A percentile compares a stretch with the other conserved stretches of the same genome.
Conservation (phyloP, 768 basidiomycete genomes). For the Hygrocybe coccinea region DNA sequence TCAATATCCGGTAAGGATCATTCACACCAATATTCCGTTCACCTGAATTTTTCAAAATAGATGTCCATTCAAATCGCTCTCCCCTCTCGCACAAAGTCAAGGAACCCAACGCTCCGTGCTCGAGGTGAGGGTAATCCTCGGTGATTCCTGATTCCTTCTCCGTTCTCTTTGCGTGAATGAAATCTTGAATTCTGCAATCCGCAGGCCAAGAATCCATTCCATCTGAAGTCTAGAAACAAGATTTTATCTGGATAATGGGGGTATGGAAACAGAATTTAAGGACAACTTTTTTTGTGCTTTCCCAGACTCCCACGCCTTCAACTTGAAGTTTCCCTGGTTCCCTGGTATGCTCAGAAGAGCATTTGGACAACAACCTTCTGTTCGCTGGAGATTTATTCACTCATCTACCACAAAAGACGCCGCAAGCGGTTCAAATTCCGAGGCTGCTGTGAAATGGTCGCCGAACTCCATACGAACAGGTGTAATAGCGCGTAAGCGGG, state of each 20-base stretch:
- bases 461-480: constrained; percentile 85
- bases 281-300: too few relatives aligned
- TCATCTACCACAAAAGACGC: constrained; percentile 33
- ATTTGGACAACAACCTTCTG: background rate
- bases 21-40: background rate
- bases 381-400: constrained; percentile 38
- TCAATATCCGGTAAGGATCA: constrained; percentile 2
- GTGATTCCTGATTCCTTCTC: constrained; percentile 14
- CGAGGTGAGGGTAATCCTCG: constrained; percentile 49
- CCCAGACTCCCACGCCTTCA: background rate
- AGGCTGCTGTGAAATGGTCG: constrained; percentile 64
- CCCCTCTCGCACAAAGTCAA: constrained; percentile 46
- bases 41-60: constrained; percentile 32
- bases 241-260: too few relatives aligned
- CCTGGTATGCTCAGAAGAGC: too few relatives aligned
- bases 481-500: constrained; percentile 89
- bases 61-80: constrained; percentile 50
- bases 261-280: too few relatives aligned
- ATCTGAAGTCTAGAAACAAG: constrained; percentile 35
- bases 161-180: constrained; percentile 18
- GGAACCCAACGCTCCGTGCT: constrained; percentile 52
- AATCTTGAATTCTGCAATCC: constrained; percentile 36
- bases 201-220: constrained; percentile 77
- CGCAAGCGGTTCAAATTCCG: constrained; percentile 22
- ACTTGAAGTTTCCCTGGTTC: too few relatives aligned